These are phyloP conservation scores for Agapanthus africanus DNA, from an alignment of 106 monocot genomes.

Conservation along the genomic window DNA sequence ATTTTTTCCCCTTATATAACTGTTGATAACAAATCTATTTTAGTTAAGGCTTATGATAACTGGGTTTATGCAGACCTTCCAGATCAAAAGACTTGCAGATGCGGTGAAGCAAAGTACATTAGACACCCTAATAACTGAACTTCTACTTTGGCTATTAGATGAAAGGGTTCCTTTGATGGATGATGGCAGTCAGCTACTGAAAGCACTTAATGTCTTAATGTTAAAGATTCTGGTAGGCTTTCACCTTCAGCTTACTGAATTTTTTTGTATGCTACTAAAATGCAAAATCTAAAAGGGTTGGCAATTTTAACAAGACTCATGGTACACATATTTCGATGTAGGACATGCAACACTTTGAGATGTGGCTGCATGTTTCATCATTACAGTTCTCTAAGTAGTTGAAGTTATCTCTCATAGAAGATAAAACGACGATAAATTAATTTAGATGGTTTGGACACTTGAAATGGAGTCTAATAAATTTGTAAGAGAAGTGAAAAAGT, in stretches of 20 bases:
- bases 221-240: constrained; percentile 89
- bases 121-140: constrained; percentile 87
- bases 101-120: constrained; percentile 81
- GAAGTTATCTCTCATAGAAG: too few species aligned
- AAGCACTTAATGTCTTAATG: constrained; percentile 97
- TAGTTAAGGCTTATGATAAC: neutral
- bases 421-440: too few species aligned
- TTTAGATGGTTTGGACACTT: too few species aligned
- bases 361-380: too few species aligned
- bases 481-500: too few species aligned
- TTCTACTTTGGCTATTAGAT: constrained; percentile 96
- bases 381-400: too few species aligned
- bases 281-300: too few species aligned
- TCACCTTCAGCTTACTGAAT: neutral
- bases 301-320: too few species aligned
- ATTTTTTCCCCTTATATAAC: neutral
- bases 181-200: constrained; percentile 91
- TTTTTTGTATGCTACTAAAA: too few species aligned
- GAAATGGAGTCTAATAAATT: too few species aligned
- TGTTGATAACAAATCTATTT: neutral
- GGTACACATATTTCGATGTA: too few species aligned
- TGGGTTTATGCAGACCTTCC: constrained; percentile 71
- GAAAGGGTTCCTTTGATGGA: constrained; percentile 98
- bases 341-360: too few species aligned
- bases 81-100: constrained; percentile 79